Base-by-base conservation (phyloP, 208 protist species). In the Leishmania martiniquensis region DNA sequence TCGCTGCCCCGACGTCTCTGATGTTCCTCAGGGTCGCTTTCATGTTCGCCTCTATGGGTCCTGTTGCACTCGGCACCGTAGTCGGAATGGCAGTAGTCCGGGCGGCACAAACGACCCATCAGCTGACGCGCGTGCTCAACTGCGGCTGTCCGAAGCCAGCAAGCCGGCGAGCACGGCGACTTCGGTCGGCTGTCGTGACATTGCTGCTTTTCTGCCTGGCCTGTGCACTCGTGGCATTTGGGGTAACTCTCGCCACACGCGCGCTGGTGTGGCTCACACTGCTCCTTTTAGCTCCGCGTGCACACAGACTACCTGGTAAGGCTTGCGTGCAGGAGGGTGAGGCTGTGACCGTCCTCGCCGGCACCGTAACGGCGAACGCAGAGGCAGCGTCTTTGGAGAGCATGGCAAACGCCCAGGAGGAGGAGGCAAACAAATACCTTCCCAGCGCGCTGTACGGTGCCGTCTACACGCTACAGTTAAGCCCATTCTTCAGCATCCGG, bases 401-500 rank as follows among this genome's bases (percentile, higher is more conserved):
- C 15, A 55, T 32, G 10, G 20, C 10, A 1, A 54, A 68, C 29
- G n/a, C 22, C 20, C 70, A 67, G 15, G 52, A 44, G 4, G 55
- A 54, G 39, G 5, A 49, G 51, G 37, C 52, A 39, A 47, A 71
- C 51, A 54, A 55, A 7, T 69, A 20, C 66, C 29, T 75, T 55
- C 65, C 83, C 1, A 67, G 76, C 25, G 67, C 63, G 44, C 62
- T 84, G 1, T 90, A 89, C 77, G 70, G 80, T n/a, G 55, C 77
- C 5, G 12, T 89, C 1, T 74, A 83, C 44, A 17, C 81, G 6
- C 49, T 92, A 1, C 78, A 87, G 15, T 42, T 90, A 63, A 72
- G 84, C 44, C 86, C 86, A 5, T 87, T 89, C 74, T 89, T 92
- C 80, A 80, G 77, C 0, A 67, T 85, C 12, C 75, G 82, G 74